These are phyloP conservation scores for Leishmania turanica DNA, from an alignment of 208 protist species.

Conservation along the genomic window DNA sequence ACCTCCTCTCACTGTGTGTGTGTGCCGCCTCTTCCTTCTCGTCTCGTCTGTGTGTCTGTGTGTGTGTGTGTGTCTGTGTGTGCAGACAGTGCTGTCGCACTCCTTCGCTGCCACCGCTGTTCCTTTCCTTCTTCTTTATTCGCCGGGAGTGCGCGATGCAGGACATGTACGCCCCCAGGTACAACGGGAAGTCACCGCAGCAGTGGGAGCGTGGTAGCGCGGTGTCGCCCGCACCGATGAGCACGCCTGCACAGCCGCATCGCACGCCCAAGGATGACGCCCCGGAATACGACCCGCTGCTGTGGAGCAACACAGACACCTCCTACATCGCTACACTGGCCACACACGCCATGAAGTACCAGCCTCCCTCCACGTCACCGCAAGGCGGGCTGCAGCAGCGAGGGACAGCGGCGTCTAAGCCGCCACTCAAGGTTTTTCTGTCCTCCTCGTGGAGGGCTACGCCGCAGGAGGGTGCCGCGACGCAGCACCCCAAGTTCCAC, in stretches of 20 bases:
- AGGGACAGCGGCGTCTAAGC: background rate
- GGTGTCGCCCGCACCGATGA: background rate
- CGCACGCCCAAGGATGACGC: constrained; percentile 65
- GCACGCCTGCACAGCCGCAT: constrained; percentile 6
- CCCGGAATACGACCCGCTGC: constrained; percentile 54
- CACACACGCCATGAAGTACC: constrained; percentile 30
- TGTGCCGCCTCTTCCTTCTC: background rate
- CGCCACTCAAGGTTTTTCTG: constrained; percentile 8
- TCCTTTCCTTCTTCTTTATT: background rate
- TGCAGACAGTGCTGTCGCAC: background rate
- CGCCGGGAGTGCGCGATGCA: background rate
- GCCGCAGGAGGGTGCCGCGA: background rate
- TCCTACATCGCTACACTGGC: constrained; percentile 56
- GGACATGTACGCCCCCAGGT: background rate
- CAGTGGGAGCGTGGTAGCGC: background rate
- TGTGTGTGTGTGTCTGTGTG: too few relatives aligned
- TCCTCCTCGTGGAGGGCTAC: constrained; percentile 20
- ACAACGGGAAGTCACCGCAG: background rate
- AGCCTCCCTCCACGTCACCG: background rate
- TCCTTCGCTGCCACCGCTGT: background rate
- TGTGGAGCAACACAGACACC: constrained; percentile 61
- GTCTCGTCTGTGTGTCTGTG: too few relatives aligned
- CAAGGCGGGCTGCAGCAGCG: background rate
- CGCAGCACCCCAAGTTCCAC: constrained; percentile 32
- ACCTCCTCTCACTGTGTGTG: background rate